Base-by-base conservation (phyloP, 805 yeast species). In the Dipodascopsis uninucleata region DNA sequence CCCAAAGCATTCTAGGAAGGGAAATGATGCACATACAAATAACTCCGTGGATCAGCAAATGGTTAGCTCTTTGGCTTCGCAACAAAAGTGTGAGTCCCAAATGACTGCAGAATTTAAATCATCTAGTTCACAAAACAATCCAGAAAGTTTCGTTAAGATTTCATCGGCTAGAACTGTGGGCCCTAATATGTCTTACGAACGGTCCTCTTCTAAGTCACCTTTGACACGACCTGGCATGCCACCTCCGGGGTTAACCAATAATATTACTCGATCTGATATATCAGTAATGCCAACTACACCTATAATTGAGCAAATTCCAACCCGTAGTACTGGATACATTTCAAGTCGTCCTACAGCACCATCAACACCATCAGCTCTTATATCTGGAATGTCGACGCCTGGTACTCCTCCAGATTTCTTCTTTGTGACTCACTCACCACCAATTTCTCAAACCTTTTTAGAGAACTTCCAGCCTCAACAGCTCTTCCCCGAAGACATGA, bases 401-500 rank as follows among this genome's bases (percentile, higher is more conserved):
- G 55, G 55, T 4, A 50, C 55, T 6, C 56, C 64, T 16, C 61
- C 65, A 2, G 67, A 63, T 21, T 53, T 63, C 29, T 58, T 46
- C 40, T 48, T 64, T 26, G 63, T 63, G 20, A 62, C 66, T 12
- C 58, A 56, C 31, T 49, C 65, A 10, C 52, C 63, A 6, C 60
- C 58, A 7, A 36, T 47, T 7, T 44, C 61, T 4, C 57, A 58
- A 39, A 39, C 52, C 10, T 72, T 73, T 56, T 65, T 69, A 43
- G 77, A 73, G 41, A 73, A 74, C 50, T 77, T 77, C 61, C 77
- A 76, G 58, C 81, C 81, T 14, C 69, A 78, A 12, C 80, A 75
- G 50, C 67, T 77, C 51, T 77, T 77, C 53, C 81, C 81, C 4
- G 57, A 69, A 55, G 53, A 24, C 38, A 42, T 40, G 31, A n/a